phyloP scores from a whole-genome alignment of 2,329 filamentous ascomycete genomes.

The Elsinoe arachidis region DNA sequence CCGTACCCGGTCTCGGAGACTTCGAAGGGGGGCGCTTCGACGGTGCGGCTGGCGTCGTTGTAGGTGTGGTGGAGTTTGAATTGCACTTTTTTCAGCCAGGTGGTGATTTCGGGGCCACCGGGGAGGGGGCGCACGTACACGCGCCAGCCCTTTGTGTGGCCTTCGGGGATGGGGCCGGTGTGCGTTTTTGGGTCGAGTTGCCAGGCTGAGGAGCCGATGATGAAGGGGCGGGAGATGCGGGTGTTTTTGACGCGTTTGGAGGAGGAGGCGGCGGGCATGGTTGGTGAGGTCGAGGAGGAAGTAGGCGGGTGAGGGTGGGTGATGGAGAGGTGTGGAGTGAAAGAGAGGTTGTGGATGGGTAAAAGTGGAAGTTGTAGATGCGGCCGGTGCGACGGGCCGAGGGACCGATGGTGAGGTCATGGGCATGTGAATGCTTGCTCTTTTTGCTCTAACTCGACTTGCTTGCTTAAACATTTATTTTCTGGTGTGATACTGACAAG shows the following conservation, averaged over 20 bases:
- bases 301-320: not conserved
- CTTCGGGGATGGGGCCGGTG: conserved; percentile 66
- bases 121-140: conserved; percentile 89
- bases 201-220: conserved; percentile 44
- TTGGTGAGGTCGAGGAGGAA: not conserved
- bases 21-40: conserved; percentile 68
- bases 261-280: conserved; percentile 29
- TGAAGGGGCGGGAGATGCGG: conserved; percentile 28
- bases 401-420: conserved; percentile 8
- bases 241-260: conserved; percentile 28
- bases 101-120: conserved; percentile 74
- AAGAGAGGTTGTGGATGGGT: not conserved
- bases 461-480: too few species aligned
- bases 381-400: conserved; percentile 10
- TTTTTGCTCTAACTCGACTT: too few species aligned
- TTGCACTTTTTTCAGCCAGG: conserved; percentile 94
- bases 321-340: not conserved
- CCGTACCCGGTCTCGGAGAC: conserved; percentile 94
- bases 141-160: conserved; percentile 95
- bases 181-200: conserved; percentile 65
- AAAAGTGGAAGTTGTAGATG: not conserved
- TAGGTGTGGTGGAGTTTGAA: conserved; percentile 99
- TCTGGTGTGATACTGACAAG: too few species aligned
- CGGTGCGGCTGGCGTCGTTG: conserved; percentile 76
- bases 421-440: conserved; percentile 6